phyloP scores from a whole-genome alignment of 139 green algal genomes.

The Yamagishiella unicocca region DNA sequence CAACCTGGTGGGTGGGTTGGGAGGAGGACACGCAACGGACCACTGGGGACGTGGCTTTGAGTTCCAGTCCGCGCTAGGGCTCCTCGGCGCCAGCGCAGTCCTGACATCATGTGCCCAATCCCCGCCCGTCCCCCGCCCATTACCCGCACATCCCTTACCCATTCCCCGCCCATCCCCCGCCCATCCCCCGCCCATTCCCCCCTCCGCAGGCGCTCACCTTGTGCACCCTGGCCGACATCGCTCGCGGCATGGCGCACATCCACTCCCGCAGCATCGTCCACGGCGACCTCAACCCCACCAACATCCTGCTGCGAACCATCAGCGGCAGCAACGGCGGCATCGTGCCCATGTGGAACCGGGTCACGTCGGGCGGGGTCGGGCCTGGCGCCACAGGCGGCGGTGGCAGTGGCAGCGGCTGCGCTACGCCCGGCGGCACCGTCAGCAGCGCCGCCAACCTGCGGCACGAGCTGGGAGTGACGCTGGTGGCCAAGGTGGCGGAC shows the following conservation, averaged over 20 bases:
- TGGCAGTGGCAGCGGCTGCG: background rate
- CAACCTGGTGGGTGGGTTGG: slow-evolving; percentile 40
- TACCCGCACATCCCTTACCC: too few species aligned
- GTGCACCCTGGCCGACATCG: slow-evolving; percentile 46
- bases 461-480: background rate
- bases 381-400: background rate
- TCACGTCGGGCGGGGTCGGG: background rate
- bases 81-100: too few species aligned
- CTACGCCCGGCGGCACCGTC: background rate
- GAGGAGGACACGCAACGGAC: too few species aligned
- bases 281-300: slow-evolving; percentile 60
- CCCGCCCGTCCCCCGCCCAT: too few species aligned
- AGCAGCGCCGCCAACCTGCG: background rate
- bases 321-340: background rate
- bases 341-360: background rate
- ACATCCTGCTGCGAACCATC: slow-evolving; percentile 47
- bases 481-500: slow-evolving; percentile 50
- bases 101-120: too few species aligned
- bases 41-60: too few species aligned
- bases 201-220: slow-evolving; percentile 40
- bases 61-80: too few species aligned
- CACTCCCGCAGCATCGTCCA: slow-evolving; percentile 56
- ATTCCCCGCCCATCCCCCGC: too few species aligned
- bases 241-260: slow-evolving; percentile 58
- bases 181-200: too few species aligned